Evolutionary conservation across 306 rosid genomes (phyloP).

Genomic region (Cicer bijugum): DNA sequence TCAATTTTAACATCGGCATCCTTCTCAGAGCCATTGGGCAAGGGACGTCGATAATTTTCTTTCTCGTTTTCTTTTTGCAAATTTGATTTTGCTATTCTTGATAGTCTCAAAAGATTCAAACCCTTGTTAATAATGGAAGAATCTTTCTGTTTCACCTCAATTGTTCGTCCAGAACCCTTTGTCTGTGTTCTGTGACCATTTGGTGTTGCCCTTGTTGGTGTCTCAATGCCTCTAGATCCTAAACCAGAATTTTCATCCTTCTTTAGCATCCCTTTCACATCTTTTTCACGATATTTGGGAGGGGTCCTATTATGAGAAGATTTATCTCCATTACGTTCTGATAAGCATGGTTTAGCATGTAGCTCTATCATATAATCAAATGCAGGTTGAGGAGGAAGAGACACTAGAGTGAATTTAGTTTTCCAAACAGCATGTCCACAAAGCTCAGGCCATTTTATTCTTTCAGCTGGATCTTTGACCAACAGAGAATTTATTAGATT

Average conservation of each 20-base stretch:
- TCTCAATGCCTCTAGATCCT: slow-evolving; percentile 66
- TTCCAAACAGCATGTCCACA: slow-evolving; percentile 93
- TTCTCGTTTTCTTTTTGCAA: slow-evolving; percentile 94
- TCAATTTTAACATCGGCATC: slow-evolving; percentile 93
- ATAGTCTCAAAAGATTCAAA: slow-evolving; percentile 85
- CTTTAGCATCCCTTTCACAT: slow-evolving; percentile 65
- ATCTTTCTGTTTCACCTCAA: slow-evolving; percentile 71
- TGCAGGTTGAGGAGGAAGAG: slow-evolving; percentile 92
- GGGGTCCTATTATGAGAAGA: slow-evolving; percentile 73
- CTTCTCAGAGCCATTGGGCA: slow-evolving; percentile 68
- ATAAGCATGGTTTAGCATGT: slow-evolving; percentile 68
- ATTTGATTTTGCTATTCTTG: slow-evolving; percentile 88
- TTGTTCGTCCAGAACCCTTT: slow-evolving; percentile 70
- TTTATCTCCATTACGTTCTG: slow-evolving; percentile 84
- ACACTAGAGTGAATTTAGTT: slow-evolving; percentile 59
- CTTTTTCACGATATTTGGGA: slow-evolving; percentile 80
- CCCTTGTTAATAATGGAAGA: slow-evolving; percentile 62
- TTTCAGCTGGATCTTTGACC: slow-evolving; percentile 94
- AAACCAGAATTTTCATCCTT: slow-evolving; percentile 72
- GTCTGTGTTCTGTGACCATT: slow-evolving; percentile 66
- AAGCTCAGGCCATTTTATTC: slow-evolving; percentile 92
- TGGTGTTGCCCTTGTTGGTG: slow-evolving; percentile 77
- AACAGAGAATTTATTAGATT: slow-evolving; percentile 82
- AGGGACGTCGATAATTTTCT: slow-evolving; percentile 90
- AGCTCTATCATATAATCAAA: slow-evolving; percentile 78